phyloP scores from a whole-genome alignment of 768 basidiomycete species.

The Lactarius indigo region DNA sequence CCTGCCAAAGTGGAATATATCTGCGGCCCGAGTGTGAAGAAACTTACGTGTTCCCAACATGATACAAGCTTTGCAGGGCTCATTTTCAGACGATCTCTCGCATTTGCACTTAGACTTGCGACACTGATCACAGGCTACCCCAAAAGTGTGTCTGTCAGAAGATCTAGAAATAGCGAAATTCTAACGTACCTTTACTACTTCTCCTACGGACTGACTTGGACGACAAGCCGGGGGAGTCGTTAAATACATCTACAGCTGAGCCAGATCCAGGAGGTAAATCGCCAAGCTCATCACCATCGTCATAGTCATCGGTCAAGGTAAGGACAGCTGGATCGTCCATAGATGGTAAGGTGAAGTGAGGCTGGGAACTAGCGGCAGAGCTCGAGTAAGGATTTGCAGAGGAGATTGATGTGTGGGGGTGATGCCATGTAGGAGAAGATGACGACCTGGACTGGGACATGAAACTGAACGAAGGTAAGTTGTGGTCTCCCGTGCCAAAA shows the following conservation, averaged over 20 bases:
- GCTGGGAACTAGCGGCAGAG: slow-evolving; percentile 2
- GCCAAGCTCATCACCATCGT: slow-evolving; percentile 53
- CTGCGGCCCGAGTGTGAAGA: neutral
- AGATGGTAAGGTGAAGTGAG: slow-evolving; percentile 17
- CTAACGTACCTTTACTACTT: slow-evolving; percentile 65
- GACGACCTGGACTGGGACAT: slow-evolving; percentile 26
- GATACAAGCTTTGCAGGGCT: slow-evolving; percentile 74
- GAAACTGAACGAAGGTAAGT: slow-evolving; percentile 25
- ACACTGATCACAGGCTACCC: slow-evolving; percentile 80
- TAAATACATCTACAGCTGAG: slow-evolving; percentile 24
- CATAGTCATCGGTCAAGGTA: slow-evolving; percentile 60
- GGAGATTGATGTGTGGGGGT: neutral
- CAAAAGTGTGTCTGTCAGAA: neutral
- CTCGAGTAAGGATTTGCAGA: slow-evolving; percentile 7
- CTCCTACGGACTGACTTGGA: slow-evolving; percentile 57
- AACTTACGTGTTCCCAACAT: slow-evolving; percentile 66
- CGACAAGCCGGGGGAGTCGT: slow-evolving; percentile 25
- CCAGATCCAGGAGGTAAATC: slow-evolving; percentile 39
- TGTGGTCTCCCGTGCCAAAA: slow-evolving; percentile 30
- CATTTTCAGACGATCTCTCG: slow-evolving; percentile 56
- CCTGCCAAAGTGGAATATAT: slow-evolving; percentile 10
- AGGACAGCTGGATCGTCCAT: slow-evolving; percentile 31
- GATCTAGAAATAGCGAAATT: neutral
- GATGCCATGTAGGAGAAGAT: slow-evolving; percentile 25
- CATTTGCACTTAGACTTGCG: slow-evolving; percentile 77